Percentiles rank a stretch among this genome's conserved stretches.
Conservation (phyloP, 2,329 filamentous ascomycete genomes). For the Thermoascus crustaceus region DNA sequence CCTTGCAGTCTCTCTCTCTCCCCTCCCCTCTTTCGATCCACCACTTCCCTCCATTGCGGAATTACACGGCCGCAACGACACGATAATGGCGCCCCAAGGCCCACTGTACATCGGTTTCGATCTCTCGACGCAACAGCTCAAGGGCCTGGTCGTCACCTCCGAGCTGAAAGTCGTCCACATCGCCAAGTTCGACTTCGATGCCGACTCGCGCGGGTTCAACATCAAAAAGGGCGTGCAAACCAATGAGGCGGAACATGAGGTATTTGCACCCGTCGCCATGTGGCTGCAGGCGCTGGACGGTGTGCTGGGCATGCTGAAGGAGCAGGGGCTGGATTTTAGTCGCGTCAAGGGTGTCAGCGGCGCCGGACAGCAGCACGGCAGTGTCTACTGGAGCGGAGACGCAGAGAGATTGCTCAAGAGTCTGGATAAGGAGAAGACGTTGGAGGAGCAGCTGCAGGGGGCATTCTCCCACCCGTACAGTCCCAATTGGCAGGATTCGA, state of each 20-base stretch:
- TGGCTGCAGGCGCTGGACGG: slow-evolving; percentile 91
- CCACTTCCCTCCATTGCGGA: too few relatives aligned
- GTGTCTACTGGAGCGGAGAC: slow-evolving; percentile 77
- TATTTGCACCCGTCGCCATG: slow-evolving; percentile 86
- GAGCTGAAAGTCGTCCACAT: slow-evolving; percentile 72
- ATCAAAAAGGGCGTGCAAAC: slow-evolving; percentile 81
- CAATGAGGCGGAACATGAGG: slow-evolving; percentile 74
- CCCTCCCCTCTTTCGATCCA: too few relatives aligned
- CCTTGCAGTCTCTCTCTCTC: too few relatives aligned
- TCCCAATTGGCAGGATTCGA: slow-evolving; percentile 97
- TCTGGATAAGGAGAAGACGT: slow-evolving; percentile 52
- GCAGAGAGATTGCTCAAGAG: slow-evolving; percentile 57
- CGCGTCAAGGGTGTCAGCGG: slow-evolving; percentile 76
- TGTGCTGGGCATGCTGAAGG: slow-evolving; percentile 64
- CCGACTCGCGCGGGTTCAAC: slow-evolving; percentile 67
- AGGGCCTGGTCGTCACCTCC: slow-evolving; percentile 81
- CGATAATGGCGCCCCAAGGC: slow-evolving; percentile 20
- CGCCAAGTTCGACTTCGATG: slow-evolving; percentile 92
- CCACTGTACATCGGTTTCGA: slow-evolving; percentile 88
- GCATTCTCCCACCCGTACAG: slow-evolving; percentile 79
- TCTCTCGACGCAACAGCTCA: slow-evolving; percentile 92
- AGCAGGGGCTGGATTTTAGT: slow-evolving; percentile 62
- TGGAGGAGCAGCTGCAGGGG: slow-evolving; percentile 63
- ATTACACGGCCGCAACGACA: too few relatives aligned
- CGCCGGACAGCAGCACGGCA: slow-evolving; percentile 95